These are phyloP conservation scores for Chrysanthemum makinoi DNA, from an alignment of 129 eudicot species.

Conservation along the genomic window DNA sequence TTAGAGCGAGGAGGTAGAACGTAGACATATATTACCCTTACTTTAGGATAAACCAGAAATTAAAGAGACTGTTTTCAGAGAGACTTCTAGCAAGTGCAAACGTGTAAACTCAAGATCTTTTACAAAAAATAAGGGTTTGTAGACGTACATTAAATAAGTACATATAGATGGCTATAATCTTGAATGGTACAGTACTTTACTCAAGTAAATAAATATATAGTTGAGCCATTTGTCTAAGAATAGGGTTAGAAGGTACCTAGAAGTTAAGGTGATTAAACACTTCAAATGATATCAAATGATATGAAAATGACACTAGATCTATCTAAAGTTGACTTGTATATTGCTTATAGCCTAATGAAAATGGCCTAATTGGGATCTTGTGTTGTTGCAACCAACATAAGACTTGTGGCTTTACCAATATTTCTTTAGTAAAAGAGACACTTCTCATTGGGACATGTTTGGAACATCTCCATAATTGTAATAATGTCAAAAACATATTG, in stretches of 20 bases:
- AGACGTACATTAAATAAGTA: background rate
- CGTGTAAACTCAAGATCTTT: background rate
- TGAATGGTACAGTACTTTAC: constrained; percentile 9
- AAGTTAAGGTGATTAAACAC: constrained; percentile 30
- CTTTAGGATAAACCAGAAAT: too few relatives aligned
- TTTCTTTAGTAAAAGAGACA: constrained; percentile 8
- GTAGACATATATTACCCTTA: too few relatives aligned
- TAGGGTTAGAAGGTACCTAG: constrained; percentile 27
- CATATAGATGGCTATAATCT: constrained; percentile 9
- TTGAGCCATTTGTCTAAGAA: constrained; percentile 17
- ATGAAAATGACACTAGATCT: constrained; percentile 38
- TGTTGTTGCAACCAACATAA: constrained; percentile 31
- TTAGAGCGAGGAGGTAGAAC: too few relatives aligned
- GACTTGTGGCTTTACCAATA: constrained; percentile 18
- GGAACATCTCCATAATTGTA: constrained; percentile 24
- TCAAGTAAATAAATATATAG: constrained; percentile 10
- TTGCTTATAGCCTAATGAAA: constrained; percentile 41
- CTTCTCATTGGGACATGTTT: constrained; percentile 17
- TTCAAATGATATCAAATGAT: background rate
- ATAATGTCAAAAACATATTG: constrained; percentile 29
- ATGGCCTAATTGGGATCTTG: constrained; percentile 30
- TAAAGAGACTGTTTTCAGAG: too few relatives aligned
- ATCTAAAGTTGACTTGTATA: constrained; percentile 35
- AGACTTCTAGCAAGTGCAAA: too few relatives aligned
- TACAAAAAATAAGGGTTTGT: too few relatives aligned